Base-by-base conservation (phyloP, 2,329 filamentous ascomycete species). In the Lecanicillium sp. region DNA sequence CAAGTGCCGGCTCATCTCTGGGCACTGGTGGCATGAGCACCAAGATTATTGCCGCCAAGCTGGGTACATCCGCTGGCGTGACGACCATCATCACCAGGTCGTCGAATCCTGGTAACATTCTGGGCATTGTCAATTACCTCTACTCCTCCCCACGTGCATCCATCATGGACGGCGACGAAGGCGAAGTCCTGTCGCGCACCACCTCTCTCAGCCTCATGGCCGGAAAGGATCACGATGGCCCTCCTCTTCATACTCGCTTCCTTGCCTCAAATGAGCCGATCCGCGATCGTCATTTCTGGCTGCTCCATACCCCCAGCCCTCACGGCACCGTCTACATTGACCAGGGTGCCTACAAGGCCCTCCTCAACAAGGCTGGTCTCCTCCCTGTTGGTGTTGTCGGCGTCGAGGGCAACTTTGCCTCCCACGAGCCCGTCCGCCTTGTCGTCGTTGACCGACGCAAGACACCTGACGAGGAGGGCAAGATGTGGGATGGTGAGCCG, bases 11-110 rank as follows among this genome's bases (percentile, higher is more conserved):
- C 4, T 95, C 88, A 3, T 73, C 84, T 4, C 66, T 98, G 13
- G 92, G 92, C 16, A 98, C 92, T 2, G 92, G 92, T 15, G 92
- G 92, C 32, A 98, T 98, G 92, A 82, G 83, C 46, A 98, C 92
- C 42, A 98, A 98, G 66, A 95, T 98, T 50, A 81, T 94, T 62
- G 92, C 92, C 38, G 92, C 92, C 18, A 79, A 85, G 38, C 73
- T 98, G 29, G 92, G 90, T 25, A 95, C 89, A 6, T 92, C 89
- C 27, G 92, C 88, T 11, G 92, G 92, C 33, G 90, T 96, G 27
- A 96, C 88, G 2, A 96, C 92, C 4, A 78, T 98, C 54, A 96
- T 98, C 54, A 95, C 92, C 8, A 81, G 84, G 48, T 94, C 87
- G 41, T 92, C 85, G n/a, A 89, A 84, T 45, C 92, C 92, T 0